Evolutionary conservation across 768 basidiomycete species (phyloP).

Genomic region (Leccinum pellstonianum): DNA sequence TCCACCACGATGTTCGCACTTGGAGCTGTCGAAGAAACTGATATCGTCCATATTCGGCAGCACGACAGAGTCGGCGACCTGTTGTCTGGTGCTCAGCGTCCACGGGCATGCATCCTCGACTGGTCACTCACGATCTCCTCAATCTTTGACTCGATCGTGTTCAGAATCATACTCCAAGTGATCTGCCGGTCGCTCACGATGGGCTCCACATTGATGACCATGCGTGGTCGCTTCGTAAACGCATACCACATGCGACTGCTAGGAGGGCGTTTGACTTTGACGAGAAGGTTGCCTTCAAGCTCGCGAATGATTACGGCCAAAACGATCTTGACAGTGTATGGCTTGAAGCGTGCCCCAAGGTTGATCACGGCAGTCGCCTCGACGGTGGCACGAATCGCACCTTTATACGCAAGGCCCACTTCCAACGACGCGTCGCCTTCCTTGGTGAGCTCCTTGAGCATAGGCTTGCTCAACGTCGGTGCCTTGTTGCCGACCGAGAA

Average conservation of each 20-base stretch:
- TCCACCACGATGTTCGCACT: conserved; percentile 73
- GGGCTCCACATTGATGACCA: conserved; percentile 88
- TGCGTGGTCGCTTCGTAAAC: conserved; percentile 85
- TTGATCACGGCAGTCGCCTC: conserved; percentile 88
- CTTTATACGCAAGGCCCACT: conserved; percentile 79
- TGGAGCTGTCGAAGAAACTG: conserved; percentile 82
- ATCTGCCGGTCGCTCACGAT: conserved; percentile 94
- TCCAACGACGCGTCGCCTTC: conserved; percentile 93
- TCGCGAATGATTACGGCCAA: conserved; percentile 86
- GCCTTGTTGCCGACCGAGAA: conserved; percentile 84
- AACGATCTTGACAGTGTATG: conserved; percentile 86
- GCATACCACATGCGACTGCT: conserved; percentile 92
- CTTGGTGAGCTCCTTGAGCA: conserved; percentile 95
- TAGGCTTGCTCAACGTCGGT: conserved; percentile 91
- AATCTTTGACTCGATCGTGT: conserved; percentile 84
- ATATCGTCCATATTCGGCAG: conserved; percentile 99
- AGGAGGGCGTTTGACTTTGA: conserved; percentile 93
- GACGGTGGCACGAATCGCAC: conserved; percentile 86
- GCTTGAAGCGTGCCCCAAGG: conserved; percentile 79
- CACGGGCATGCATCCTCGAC: conserved; percentile 27
- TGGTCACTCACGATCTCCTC: conserved; percentile 72
- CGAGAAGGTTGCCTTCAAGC: conserved; percentile 85
- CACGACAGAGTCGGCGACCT: conserved; percentile 95
- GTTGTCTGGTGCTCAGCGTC: conserved; percentile 68
- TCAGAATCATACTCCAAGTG: conserved; percentile 89